These are phyloP conservation scores for Colletotrichum sublineola DNA, from an alignment of 2,329 filamentous ascomycete genomes.

Conservation along the genomic window DNA sequence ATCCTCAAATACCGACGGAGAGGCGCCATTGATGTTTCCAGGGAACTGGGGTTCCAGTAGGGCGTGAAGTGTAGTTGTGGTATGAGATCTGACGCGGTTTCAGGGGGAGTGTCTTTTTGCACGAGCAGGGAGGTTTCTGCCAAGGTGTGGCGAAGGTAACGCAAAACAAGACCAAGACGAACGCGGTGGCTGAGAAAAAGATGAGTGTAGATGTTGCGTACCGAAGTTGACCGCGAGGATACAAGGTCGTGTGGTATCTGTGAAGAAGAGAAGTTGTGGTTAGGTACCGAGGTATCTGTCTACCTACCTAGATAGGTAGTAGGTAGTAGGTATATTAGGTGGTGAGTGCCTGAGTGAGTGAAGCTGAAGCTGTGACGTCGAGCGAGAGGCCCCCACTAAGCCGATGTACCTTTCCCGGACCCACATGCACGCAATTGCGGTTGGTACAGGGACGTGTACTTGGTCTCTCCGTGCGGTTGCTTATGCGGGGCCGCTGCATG, in stretches of 20 bases:
- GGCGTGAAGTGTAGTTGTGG: not conserved
- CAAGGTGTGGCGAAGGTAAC: not conserved
- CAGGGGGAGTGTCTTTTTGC: not conserved
- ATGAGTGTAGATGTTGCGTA: not conserved
- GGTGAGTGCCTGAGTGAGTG: conserved; percentile 15
- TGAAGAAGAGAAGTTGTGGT: not conserved
- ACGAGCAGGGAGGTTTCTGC: not conserved
- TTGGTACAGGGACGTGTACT: conserved; percentile 11
- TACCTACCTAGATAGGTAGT: too few species aligned
- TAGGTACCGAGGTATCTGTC: too few species aligned
- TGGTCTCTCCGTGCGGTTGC: conserved; percentile 17
- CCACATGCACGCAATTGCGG: conserved; percentile 2
- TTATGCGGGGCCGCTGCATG: conserved; percentile 20
- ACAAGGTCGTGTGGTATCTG: not conserved
- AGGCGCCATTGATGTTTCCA: conserved; percentile 76
- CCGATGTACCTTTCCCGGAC: conserved; percentile 6
- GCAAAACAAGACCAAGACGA: not conserved
- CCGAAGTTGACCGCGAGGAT: not conserved
- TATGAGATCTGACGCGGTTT: not conserved
- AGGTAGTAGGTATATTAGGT: not conserved
- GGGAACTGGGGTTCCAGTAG: not conserved
- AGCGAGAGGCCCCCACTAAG: conserved; percentile 1
- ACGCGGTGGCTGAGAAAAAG: not conserved
- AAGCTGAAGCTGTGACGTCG: conserved; percentile 25
- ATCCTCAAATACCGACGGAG: conserved; percentile 92